A percentile compares a stretch with the other conserved stretches of the same genome.
These are phyloP conservation scores for Verticillium zaregamsianum DNA, from an alignment of 2,329 filamentous ascomycete species.

Conservation along the genomic window DNA sequence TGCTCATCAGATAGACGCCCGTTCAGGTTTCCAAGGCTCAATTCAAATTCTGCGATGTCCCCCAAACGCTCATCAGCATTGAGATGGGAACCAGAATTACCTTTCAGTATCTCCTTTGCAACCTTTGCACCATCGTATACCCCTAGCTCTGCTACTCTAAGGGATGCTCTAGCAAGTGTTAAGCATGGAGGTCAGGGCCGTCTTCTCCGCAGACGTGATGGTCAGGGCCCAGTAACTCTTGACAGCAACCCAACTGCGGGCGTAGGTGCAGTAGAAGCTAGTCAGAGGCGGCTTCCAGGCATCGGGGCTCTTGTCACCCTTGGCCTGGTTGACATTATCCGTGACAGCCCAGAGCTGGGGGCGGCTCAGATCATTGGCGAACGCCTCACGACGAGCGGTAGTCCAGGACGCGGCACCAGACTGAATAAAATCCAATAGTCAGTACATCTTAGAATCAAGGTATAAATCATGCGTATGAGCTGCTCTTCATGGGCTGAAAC, in stretches of 20 bases:
- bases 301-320: slow-evolving; percentile 63
- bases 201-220: slow-evolving; percentile 63
- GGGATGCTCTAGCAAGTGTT: background rate
- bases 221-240: slow-evolving; percentile 62
- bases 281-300: slow-evolving; percentile 61
- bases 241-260: slow-evolving; percentile 63
- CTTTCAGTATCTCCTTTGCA: background rate
- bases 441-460: background rate
- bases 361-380: slow-evolving; percentile 64
- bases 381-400: slow-evolving; percentile 52
- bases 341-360: slow-evolving; percentile 70
- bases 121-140: background rate
- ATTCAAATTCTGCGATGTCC: too few relatives aligned
- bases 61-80: too few relatives aligned
- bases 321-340: slow-evolving; percentile 62
- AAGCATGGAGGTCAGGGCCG: slow-evolving; percentile 57
- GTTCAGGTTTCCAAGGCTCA: too few relatives aligned
- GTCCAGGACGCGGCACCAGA: slow-evolving; percentile 64
- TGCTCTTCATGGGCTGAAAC: too few relatives aligned
- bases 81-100: too few relatives aligned
- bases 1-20: too few relatives aligned
- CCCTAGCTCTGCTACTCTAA: too few relatives aligned
- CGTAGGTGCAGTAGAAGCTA: slow-evolving; percentile 66
- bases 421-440: slow-evolving; percentile 28
- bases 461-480: too few relatives aligned